Percentiles rank a stretch among this genome's conserved stretches.
phyloP scores from a whole-genome alignment of 345 rosid genomes.

The Rhodomyrtus tomentosa region DNA sequence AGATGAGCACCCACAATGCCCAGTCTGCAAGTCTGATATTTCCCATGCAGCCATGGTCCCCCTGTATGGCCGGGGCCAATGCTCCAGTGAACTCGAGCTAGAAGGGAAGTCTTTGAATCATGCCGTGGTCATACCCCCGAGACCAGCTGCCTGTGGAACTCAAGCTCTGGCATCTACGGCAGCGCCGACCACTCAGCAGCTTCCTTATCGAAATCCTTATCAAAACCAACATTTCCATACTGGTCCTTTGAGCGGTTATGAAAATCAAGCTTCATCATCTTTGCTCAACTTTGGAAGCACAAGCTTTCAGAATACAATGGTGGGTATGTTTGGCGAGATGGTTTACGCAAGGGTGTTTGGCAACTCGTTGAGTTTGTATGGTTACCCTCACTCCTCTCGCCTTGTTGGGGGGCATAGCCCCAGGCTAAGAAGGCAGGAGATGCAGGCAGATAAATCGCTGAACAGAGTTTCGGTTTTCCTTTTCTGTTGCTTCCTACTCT shows the following conservation, averaged over 20 bases:
- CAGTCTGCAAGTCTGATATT: slow-evolving; percentile 81
- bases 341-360: slow-evolving; percentile 69
- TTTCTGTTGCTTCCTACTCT: slow-evolving; percentile 67
- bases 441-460: slow-evolving; percentile 61
- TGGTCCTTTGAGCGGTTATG: slow-evolving; percentile 6
- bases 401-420: slow-evolving; percentile 18
- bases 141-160: slow-evolving; percentile 51
- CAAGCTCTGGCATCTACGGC: slow-evolving; percentile 13
- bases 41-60: slow-evolving; percentile 80
- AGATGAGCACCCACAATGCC: slow-evolving; percentile 66
- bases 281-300: slow-evolving; percentile 16
- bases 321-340: slow-evolving; percentile 69
- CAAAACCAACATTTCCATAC: slow-evolving; percentile 26
- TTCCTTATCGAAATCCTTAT: slow-evolving; percentile 49
- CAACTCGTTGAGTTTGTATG: slow-evolving; percentile 33
- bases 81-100: slow-evolving; percentile 11
- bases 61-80: slow-evolving; percentile 71
- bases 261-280: slow-evolving; percentile 14
- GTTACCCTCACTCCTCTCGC: slow-evolving; percentile 39
- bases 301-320: slow-evolving; percentile 29
- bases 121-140: slow-evolving; percentile 44
- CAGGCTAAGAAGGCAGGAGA: slow-evolving; percentile 57
- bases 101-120: slow-evolving; percentile 14
- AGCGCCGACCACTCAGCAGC: slow-evolving; percentile 29
- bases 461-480: slow-evolving; percentile 75